A percentile compares a stretch with the other conserved stretches of the same genome.
phyloP scores from a whole-genome alignment of 768 basidiomycete species.

The Kondoa malvinella region DNA sequence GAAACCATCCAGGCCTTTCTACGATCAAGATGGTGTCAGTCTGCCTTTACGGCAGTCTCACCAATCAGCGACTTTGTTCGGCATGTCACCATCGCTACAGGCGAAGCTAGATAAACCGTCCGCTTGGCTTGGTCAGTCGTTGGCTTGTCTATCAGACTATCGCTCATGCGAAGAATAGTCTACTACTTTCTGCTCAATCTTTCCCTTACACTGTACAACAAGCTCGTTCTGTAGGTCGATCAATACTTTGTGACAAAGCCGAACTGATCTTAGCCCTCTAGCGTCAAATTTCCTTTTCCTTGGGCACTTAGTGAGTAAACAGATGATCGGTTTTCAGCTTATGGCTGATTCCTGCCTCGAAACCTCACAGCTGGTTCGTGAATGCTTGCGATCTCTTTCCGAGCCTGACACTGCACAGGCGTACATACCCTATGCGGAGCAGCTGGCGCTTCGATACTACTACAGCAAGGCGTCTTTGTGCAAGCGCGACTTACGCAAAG shows the following conservation, averaged over 20 bases:
- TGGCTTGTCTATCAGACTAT: neutral
- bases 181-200: slow-evolving; percentile 86
- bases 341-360: no score
- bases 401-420: slow-evolving; percentile 40
- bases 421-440: slow-evolving; percentile 74
- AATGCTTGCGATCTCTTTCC: neutral
- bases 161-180: slow-evolving; percentile 41
- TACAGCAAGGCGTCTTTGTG: slow-evolving; percentile 43
- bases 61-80: neutral
- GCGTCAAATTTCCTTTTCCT: slow-evolving; percentile 75
- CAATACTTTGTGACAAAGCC: neutral
- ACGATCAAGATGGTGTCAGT: neutral
- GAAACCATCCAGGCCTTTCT: slow-evolving; percentile 2
- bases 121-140: neutral
- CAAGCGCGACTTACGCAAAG: slow-evolving; percentile 41
- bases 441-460: slow-evolving; percentile 55
- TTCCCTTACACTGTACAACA: slow-evolving; percentile 84
- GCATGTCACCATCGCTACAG: neutral
- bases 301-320: slow-evolving; percentile 76
- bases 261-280: neutral
- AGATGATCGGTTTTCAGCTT: no score
- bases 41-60: neutral
- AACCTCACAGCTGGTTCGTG: neutral
- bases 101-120: neutral
- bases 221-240: slow-evolving; percentile 46